A percentile compares a stretch with the other conserved stretches of the same genome.
Conservation (phyloP, 495 filamentous ascomycete genomes). For the Penicillium cataractarum region DNA sequence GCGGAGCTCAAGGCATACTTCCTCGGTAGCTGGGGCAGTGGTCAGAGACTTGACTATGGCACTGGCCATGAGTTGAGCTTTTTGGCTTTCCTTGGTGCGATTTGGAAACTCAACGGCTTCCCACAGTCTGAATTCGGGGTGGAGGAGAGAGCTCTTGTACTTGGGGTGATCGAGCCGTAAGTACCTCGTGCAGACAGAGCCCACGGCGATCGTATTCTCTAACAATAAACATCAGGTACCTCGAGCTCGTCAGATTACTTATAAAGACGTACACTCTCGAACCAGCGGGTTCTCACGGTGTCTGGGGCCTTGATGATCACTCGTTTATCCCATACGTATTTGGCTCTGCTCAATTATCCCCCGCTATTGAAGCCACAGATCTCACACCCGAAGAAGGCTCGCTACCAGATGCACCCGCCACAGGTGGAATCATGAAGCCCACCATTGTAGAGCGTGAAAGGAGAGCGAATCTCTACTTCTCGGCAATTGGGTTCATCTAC, state of each 20-base stretch:
- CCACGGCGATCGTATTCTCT: conserved; percentile 2
- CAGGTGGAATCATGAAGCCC: conserved; percentile 67
- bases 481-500: conserved; percentile 97
- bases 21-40: conserved; percentile 82
- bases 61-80: conserved; percentile 97
- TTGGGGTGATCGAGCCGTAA: conserved; percentile 81
- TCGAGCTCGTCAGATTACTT: conserved; percentile 76
- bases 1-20: conserved; percentile 80
- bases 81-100: conserved; percentile 81
- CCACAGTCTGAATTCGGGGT: conserved; percentile 49
- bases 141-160: conserved; percentile 75
- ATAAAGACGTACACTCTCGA: conserved; percentile 94
- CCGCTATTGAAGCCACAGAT: conserved; percentile 67
- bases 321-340: conserved; percentile 97
- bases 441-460: conserved; percentile 69
- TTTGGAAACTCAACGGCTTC: conserved; percentile 91
- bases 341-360: conserved; percentile 82
- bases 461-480: conserved; percentile 87
- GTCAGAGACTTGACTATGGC: conserved; percentile 90
- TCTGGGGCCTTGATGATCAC: conserved; percentile 98
- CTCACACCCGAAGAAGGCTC: conserved; percentile 77
- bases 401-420: conserved; percentile 67
- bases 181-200: conserved; percentile 26
- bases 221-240: conserved; percentile 60
- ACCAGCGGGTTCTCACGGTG: conserved; percentile 91